Evolutionary conservation across 345 rosid genomes (phyloP).

Genomic region (Adansonia digitata): DNA sequence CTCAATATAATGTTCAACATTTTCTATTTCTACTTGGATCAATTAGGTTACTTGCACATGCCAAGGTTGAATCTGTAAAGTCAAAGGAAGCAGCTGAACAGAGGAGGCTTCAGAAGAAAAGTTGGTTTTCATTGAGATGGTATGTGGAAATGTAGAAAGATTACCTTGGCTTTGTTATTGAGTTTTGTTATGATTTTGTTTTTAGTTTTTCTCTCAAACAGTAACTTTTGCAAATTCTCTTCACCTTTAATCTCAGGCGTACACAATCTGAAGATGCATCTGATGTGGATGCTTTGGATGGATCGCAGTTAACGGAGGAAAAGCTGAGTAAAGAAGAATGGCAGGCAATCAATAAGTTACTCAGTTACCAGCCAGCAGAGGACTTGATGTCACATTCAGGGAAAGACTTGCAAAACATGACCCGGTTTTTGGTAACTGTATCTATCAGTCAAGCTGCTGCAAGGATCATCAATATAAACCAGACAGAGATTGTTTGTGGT

Average conservation of each 20-base stretch:
- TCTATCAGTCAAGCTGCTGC: conserved; percentile 85
- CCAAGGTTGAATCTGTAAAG: conserved; percentile 88
- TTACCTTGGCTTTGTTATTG: conserved; percentile 1
- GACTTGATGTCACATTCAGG: conserved; percentile 52
- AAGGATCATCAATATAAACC: conserved; percentile 61
- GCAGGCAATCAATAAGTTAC: conserved; percentile 83
- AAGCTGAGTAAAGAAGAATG: conserved; percentile 91
- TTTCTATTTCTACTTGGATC: conserved; percentile 15
- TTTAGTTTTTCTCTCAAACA: neutral
- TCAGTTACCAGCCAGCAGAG: conserved; percentile 87
- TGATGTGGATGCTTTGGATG: conserved; percentile 43
- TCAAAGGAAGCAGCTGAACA: conserved; percentile 92
- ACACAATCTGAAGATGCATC: conserved; percentile 49
- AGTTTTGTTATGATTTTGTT: conserved; percentile 2
- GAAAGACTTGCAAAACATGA: conserved; percentile 86
- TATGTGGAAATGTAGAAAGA: conserved; percentile 29
- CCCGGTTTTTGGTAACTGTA: conserved; percentile 65
- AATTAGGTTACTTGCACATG: conserved; percentile 96
- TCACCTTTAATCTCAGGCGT: conserved; percentile 43
- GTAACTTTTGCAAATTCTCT: conserved; percentile 12
- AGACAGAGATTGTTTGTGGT: conserved; percentile 78
- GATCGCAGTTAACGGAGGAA: conserved; percentile 48
- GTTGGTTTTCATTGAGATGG: conserved; percentile 93
- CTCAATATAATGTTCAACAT: neutral
- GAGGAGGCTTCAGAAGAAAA: conserved; percentile 61